phyloP scores from a whole-genome alignment of 805 yeast genomes.

The Starmerella stigmatis region DNA sequence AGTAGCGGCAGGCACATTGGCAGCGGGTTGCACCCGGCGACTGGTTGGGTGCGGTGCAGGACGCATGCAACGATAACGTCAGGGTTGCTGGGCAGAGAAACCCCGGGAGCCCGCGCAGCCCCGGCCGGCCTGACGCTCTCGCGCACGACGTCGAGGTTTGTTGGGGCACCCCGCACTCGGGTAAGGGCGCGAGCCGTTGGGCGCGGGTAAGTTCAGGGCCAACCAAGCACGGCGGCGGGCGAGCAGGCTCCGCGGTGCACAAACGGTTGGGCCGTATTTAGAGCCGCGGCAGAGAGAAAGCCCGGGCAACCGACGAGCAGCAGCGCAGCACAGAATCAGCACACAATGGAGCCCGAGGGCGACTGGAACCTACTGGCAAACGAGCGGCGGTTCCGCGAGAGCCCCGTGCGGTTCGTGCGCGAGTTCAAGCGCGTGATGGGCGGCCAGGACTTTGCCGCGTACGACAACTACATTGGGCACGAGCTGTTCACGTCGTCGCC shows the following conservation, averaged over 20 bases:
- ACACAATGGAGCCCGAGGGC: background rate
- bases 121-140: background rate
- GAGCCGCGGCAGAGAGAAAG: no score
- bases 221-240: background rate
- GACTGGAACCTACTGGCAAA: constrained; percentile 17
- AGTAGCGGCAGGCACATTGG: no score
- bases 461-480: constrained; percentile 32
- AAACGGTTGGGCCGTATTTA: no score
- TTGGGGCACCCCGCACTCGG: constrained; percentile 8
- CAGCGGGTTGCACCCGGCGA: no score
- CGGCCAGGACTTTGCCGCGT: constrained; percentile 33
- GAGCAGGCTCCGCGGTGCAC: no score
- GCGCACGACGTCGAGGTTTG: background rate
- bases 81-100: background rate
- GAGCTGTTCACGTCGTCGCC: constrained; percentile 26
- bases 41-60: no score
- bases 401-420: constrained; percentile 30
- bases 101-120: background rate
- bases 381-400: constrained; percentile 30
- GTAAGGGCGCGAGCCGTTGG: background rate
- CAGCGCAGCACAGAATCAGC: background rate
- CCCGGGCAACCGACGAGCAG: no score
- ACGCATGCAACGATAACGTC: no score
- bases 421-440: constrained; percentile 27
- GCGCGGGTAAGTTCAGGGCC: background rate